phyloP scores from a whole-genome alignment of 768 basidiomycete genomes.

The Trametes gibbosa region DNA sequence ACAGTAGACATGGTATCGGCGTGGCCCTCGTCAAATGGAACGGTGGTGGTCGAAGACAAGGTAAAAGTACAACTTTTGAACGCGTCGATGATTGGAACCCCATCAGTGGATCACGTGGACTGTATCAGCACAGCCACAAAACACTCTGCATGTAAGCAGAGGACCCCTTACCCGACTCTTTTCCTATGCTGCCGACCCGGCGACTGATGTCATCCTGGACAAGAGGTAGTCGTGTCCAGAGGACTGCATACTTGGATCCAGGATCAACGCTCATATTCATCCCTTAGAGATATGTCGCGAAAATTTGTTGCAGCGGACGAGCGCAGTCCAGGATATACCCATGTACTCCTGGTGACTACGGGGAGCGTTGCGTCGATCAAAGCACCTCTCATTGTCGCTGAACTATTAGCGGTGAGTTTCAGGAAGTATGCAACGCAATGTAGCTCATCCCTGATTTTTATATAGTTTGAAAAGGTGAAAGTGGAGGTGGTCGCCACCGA shows the following conservation, averaged over 20 bases:
- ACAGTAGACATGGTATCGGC: constrained; percentile 27
- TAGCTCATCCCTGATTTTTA: background rate
- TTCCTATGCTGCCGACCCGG: background rate
- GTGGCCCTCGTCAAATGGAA: background rate
- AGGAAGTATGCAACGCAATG: background rate
- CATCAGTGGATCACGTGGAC: constrained; percentile 12
- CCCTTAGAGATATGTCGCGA: background rate
- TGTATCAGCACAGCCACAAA: constrained; percentile 5
- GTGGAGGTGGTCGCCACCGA: constrained; percentile 86
- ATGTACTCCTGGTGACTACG: constrained; percentile 82
- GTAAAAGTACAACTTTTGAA: background rate
- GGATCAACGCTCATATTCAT: no score
- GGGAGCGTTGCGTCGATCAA: constrained; percentile 98
- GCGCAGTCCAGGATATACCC: constrained; percentile 39
- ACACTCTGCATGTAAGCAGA: background rate
- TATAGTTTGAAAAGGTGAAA: constrained; percentile 68
- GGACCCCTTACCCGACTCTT: constrained; percentile 2
- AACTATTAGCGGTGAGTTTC: constrained; percentile 60
- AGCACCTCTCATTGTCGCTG: constrained; percentile 81
- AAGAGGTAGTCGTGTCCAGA: no score
- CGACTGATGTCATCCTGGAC: background rate
- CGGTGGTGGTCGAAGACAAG: constrained; percentile 9
- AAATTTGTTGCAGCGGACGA: constrained; percentile 27
- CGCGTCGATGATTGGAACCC: constrained; percentile 11
- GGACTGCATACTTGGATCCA: no score